Evolutionary conservation across 2,329 filamentous ascomycete species (phyloP).

Genomic region (Hymenoscyphus salicellus): DNA sequence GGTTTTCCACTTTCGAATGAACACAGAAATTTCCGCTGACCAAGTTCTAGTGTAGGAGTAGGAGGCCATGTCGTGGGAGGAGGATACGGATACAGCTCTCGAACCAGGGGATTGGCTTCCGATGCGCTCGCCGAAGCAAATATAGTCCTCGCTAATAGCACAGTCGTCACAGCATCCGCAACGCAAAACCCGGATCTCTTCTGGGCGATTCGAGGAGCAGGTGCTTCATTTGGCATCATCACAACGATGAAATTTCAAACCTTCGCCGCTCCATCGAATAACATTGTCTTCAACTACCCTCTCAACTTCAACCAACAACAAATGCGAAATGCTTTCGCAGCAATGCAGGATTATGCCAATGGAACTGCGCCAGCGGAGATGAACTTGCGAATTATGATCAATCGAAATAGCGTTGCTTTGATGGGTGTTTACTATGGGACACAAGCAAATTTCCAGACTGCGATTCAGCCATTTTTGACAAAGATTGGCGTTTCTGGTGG

Average conservation of each 20-base stretch:
- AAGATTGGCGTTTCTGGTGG: conserved; percentile 16
- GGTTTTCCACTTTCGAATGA: neutral
- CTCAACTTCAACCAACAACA: conserved; percentile 8
- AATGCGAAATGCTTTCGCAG: conserved; percentile 9
- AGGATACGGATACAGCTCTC: conserved; percentile 25
- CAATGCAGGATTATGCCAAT: conserved; percentile 21
- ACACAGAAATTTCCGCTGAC: neutral
- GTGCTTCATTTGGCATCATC: conserved; percentile 37
- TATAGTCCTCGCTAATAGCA: conserved; percentile 21
- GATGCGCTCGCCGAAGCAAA: conserved; percentile 20
- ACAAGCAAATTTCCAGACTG: conserved; percentile 15
- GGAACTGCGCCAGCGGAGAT: conserved; percentile 19
- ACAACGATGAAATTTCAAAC: conserved; percentile 41
- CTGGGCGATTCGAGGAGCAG: conserved; percentile 41
- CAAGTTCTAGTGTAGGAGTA: conserved; percentile 11
- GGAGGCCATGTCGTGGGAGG: conserved; percentile 22
- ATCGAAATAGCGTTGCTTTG: neutral
- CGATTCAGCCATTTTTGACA: conserved; percentile 13
- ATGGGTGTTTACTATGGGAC: conserved; percentile 21
- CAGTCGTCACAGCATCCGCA: conserved; percentile 39
- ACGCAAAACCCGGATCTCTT: conserved; percentile 45
- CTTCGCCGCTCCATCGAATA: conserved; percentile 47
- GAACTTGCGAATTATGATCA: conserved; percentile 21
- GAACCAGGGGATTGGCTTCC: conserved; percentile 19
- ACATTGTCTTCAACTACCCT: conserved; percentile 17